Conservation (phyloP, 306 rosid species). For the apple (Malus domestica) region ASM211411v1 NC_041800.1:23774733-23775232, state of each 20-base stretch:
- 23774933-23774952: background rate
- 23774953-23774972: background rate
- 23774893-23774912: too few species aligned
- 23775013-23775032: background rate
- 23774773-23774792: too few species aligned
- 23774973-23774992: background rate
- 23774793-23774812: background rate
- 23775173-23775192: conserved; percentile 82
- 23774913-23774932: background rate
- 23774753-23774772: background rate
- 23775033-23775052: background rate
- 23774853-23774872: too few species aligned
- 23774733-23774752: background rate
- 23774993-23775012: background rate
- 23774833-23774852: too few species aligned
- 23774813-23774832: too few species aligned
- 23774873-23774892: too few species aligned
- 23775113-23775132: conserved; percentile 76
- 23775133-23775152: conserved; percentile 90
- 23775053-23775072: conserved; percentile 53
- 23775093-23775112: conserved; percentile 73
- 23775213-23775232: conserved; percentile 66
- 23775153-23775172: conserved; percentile 81
- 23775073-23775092: conserved; percentile 81
- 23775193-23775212: conserved; percentile 69